Evolutionary conservation across 1,139 yeast genomes (phyloP), one percentile per base, ranked within the genome.

Genomic region (Suhomyces yuchorum): DNA sequence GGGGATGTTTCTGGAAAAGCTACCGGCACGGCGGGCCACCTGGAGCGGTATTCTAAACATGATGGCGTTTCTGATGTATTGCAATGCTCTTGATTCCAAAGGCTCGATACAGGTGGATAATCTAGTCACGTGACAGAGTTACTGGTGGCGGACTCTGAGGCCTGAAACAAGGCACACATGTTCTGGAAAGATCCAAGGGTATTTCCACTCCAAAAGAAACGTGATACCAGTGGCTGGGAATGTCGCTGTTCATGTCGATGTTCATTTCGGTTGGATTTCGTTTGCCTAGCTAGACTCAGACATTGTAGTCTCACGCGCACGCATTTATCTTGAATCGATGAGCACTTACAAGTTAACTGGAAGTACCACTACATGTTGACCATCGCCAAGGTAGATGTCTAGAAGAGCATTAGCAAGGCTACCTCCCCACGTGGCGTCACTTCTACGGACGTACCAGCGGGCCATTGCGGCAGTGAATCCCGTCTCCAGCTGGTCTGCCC

Each of bases 401-500:
- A 52, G 52, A 28, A 49, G 55, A 14, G 50, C 60, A 3, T 51
- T 60, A 7, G 26, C 45, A 14, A 48, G 59, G 30, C 54, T 62
- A 18, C 65, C 66, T 5, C 43, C 37, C 3, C 56, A 54, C 6
- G 43, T 59, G 14, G 45, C 48, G 23, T 48, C 56, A 34, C 45
- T 52, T 4, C 44, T 55, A 30, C 46, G 44, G 14, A 47, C 52
- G 2, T 58, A 57, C 44, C 52, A 53, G 37, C 42, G 47, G 22
- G 57, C 53, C 1, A 50, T 52, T 1, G 41, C 38, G 14, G 43
- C 39, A 1, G 24, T 18, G n/a, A 37, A 33, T n/a, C 38, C 38
- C 2, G 44, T 40, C 20, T 22, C 51, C 33, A 30, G 52, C 45
- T 38, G 45, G 8, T 35, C 42, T 12, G 51, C 62, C 18, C 53